These are phyloP conservation scores for Kwoniella mangroviensis DNA, from an alignment of 768 basidiomycete species.

Conservation along the genomic window DNA sequence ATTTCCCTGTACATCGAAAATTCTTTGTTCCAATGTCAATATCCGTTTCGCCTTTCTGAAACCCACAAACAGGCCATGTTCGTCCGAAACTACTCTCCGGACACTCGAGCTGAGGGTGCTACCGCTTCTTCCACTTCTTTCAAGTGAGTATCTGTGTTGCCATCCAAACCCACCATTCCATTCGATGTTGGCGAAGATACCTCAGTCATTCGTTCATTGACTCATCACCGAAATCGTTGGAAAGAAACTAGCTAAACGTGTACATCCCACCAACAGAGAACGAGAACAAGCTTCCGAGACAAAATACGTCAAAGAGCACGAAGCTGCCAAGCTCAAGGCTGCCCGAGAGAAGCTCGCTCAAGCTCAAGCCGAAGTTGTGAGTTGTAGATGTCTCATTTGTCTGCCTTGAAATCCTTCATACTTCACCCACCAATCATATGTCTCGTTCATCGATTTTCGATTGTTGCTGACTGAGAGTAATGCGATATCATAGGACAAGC, in stretches of 20 bases:
- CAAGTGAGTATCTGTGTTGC: conserved; percentile 34
- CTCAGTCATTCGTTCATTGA: too few relatives aligned
- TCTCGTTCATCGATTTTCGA: neutral
- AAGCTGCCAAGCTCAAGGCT: conserved; percentile 44
- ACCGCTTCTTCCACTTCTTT: conserved; percentile 52
- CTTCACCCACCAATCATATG: neutral
- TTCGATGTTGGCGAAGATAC: too few relatives aligned
- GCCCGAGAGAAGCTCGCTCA: conserved; percentile 39
- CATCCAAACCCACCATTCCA: neutral
- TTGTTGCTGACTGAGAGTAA: neutral
- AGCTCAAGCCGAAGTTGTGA: conserved; percentile 50
- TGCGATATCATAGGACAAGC: conserved; percentile 31
- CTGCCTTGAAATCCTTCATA: neutral
- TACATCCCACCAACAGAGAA: conserved; percentile 24
- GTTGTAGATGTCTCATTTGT: conserved; percentile 21
- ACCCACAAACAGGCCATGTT: conserved; percentile 25
- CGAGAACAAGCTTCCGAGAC: conserved; percentile 53
- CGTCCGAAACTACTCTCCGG: conserved; percentile 45
- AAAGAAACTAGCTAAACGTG: too few relatives aligned
- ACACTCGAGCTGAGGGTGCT: conserved; percentile 42
- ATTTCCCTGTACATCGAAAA: too few relatives aligned
- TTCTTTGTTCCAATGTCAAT: too few relatives aligned
- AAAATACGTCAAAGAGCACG: conserved; percentile 49
- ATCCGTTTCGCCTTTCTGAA: neutral
- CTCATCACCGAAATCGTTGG: too few relatives aligned